These are phyloP conservation scores for Hebeloma cylindrosporum DNA, from an alignment of 768 basidiomycete genomes.

Conservation along the genomic window DNA sequence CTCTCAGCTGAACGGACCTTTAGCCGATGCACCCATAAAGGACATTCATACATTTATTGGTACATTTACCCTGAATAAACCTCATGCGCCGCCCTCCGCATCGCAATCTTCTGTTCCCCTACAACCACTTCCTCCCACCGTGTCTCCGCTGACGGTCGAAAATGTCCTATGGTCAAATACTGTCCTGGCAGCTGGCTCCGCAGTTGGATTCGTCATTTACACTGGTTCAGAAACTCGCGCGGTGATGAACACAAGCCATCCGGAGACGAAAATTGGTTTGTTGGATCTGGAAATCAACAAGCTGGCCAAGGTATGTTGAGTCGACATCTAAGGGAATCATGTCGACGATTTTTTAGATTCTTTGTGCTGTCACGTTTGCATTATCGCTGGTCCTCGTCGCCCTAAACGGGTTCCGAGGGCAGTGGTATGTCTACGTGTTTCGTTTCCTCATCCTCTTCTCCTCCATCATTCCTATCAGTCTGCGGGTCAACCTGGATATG, in stretches of 20 bases:
- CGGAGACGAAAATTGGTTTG: conserved; percentile 90
- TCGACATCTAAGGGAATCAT: background rate
- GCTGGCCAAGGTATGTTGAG: conserved; percentile 90
- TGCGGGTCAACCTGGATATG: conserved; percentile 99
- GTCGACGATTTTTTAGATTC: conserved; percentile 54
- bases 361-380: conserved; percentile 91
- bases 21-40: conserved; percentile 93
- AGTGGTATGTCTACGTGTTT: conserved; percentile 96
- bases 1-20: background rate
- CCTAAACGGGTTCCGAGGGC: conserved; percentile 91
- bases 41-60: conserved; percentile 96
- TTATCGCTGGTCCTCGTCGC: conserved; percentile 92
- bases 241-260: conserved; percentile 98
- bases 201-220: conserved; percentile 90
- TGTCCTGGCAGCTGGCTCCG: conserved; percentile 92
- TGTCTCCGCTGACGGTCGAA: conserved; percentile 90
- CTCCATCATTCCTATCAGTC: conserved; percentile 97
- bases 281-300: conserved; percentile 94
- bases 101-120: conserved; percentile 35
- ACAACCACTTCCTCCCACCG: conserved; percentile 46
- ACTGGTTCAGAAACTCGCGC: conserved; percentile 95
- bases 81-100: conserved; percentile 28
- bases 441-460: conserved; percentile 97
- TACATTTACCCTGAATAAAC: conserved; percentile 76
- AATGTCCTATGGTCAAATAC: conserved; percentile 98